Evolutionary conservation across 306 rosid species (phyloP).

Genomic region (Lotus japonicus): DNA sequence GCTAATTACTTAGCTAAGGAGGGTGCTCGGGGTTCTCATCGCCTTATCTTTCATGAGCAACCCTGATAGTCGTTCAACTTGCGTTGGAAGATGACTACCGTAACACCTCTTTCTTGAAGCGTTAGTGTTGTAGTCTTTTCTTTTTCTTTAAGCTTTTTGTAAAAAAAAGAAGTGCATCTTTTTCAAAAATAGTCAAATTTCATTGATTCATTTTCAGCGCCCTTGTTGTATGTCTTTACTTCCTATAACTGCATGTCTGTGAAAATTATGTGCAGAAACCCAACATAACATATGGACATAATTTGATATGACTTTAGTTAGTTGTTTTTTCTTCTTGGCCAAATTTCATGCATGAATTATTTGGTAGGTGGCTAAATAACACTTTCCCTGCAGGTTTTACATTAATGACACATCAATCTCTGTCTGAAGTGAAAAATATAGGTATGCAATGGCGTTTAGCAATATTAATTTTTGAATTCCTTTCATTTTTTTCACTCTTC

Average conservation of each 20-base stretch:
- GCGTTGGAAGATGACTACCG: too few species aligned
- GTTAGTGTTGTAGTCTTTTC: too few species aligned
- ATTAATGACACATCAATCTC: slow-evolving; percentile 12
- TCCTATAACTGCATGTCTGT: not conserved
- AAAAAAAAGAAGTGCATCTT: too few species aligned
- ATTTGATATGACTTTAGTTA: not conserved
- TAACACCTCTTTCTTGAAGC: too few species aligned
- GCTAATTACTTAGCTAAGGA: too few species aligned
- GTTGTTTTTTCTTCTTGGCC: slow-evolving; percentile 10
- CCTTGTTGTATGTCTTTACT: not conserved
- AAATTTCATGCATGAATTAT: not conserved
- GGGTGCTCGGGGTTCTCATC: too few species aligned
- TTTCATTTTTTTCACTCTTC: not conserved
- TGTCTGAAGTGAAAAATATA: not conserved
- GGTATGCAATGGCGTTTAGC: too few species aligned
- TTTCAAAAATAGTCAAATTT: not conserved
- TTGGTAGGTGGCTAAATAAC: slow-evolving; percentile 12
- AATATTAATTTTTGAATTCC: slow-evolving; percentile 7
- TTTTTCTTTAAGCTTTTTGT: too few species aligned
- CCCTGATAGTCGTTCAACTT: too few species aligned
- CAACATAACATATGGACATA: not conserved
- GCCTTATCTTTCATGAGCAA: too few species aligned
- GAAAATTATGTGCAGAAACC: not conserved
- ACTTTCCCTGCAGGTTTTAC: not conserved
- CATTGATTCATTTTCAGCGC: slow-evolving; percentile 15